Evolutionary conservation across 495 filamentous ascomycete genomes (phyloP).

Genomic region (Aspergillus mulundensis): DNA sequence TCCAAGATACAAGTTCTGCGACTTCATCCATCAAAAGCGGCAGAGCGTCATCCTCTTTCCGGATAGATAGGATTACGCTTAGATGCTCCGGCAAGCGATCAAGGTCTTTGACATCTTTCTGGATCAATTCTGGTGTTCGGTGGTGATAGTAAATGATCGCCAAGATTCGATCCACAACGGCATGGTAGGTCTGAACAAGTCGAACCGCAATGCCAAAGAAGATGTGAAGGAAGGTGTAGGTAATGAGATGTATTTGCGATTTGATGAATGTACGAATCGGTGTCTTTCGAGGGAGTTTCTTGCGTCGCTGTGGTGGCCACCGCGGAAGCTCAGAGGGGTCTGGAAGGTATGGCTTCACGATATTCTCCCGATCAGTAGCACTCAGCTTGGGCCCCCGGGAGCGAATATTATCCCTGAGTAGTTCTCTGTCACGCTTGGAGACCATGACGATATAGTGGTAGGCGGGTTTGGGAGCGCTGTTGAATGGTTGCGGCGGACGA

Average conservation of each 20-base stretch:
- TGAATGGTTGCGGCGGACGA: not conserved
- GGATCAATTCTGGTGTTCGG: constrained; percentile 84
- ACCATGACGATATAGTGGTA: constrained; percentile 43
- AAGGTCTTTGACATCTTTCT: constrained; percentile 75
- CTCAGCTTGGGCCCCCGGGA: constrained; percentile 55
- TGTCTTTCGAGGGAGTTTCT: constrained; percentile 30
- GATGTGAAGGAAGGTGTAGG: constrained; percentile 70
- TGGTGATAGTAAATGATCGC: constrained; percentile 89
- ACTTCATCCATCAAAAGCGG: constrained; percentile 85
- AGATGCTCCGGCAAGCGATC: constrained; percentile 74
- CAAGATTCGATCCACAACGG: constrained; percentile 66
- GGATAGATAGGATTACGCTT: constrained; percentile 76
- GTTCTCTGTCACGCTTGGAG: constrained; percentile 47
- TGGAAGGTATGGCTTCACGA: constrained; percentile 76
- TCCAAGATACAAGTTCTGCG: constrained; percentile 88
- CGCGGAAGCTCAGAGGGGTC: constrained; percentile 41
- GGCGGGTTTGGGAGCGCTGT: not conserved
- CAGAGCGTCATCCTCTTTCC: constrained; percentile 66
- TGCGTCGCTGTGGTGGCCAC: constrained; percentile 26
- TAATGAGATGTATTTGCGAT: constrained; percentile 59
- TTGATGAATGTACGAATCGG: constrained; percentile 66
- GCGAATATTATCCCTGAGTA: constrained; percentile 62
- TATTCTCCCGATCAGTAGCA: constrained; percentile 61
- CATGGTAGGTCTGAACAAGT: constrained; percentile 72
- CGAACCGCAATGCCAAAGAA: constrained; percentile 86